Conservation (phyloP, 805 yeast genomes). For the Candida railenensis region DNA sequence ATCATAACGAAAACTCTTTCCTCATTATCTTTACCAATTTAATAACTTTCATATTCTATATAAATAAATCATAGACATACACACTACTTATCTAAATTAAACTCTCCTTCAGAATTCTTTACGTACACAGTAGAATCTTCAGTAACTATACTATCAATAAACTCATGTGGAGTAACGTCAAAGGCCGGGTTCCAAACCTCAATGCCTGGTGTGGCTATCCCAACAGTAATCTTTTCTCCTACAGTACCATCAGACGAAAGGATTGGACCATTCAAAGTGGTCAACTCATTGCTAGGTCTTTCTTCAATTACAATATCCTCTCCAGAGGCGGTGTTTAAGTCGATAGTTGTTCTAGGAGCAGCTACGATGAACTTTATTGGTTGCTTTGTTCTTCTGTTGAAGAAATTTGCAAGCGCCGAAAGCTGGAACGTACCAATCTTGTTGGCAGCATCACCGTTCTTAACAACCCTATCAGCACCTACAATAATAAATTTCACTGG, state of each 20-base stretch:
- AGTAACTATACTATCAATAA: slow-evolving; percentile 87
- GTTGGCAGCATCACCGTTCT: slow-evolving; percentile 94
- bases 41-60: too few relatives aligned
- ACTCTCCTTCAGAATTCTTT: slow-evolving; percentile 52
- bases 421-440: slow-evolving; percentile 94
- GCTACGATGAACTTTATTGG: slow-evolving; percentile 86
- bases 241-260: slow-evolving; percentile 23
- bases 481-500: slow-evolving; percentile 88
- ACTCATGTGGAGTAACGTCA: slow-evolving; percentile 82
- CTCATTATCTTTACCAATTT: too few relatives aligned
- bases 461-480: slow-evolving; percentile 93
- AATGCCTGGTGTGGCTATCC: slow-evolving; percentile 82
- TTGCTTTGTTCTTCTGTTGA: slow-evolving; percentile 29
- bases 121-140: slow-evolving; percentile 59
- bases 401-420: slow-evolving; percentile 65
- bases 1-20: too few relatives aligned
- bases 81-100: slow-evolving; percentile 33
- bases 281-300: slow-evolving; percentile 78
- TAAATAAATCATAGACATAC: neutral
- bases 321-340: slow-evolving; percentile 63
- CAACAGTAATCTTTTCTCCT: slow-evolving; percentile 52
- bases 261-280: slow-evolving; percentile 64
- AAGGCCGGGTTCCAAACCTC: slow-evolving; percentile 96
- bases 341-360: slow-evolving; percentile 93
- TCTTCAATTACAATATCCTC: slow-evolving; percentile 81